Conservation (phyloP, 1,284 basidiomycete genomes). For the Rhodotorula sp. region DNA sequence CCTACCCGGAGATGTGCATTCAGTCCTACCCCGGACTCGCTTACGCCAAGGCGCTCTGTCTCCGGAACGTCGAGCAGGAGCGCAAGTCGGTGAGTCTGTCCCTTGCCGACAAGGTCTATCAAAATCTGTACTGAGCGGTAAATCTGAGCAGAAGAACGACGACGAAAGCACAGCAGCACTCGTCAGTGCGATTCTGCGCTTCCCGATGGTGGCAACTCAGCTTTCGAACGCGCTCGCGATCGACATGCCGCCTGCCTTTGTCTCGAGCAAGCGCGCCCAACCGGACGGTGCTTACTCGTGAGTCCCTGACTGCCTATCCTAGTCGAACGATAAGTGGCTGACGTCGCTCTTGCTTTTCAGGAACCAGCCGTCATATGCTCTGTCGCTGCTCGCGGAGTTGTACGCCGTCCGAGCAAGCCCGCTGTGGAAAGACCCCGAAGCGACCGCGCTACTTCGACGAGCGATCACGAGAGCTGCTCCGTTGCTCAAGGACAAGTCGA, state of each 20-base stretch:
- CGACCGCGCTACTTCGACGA: conserved; percentile 65
- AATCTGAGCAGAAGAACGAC: conserved; percentile 52
- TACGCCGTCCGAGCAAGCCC: conserved; percentile 72
- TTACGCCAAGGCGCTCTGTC: conserved; percentile 70
- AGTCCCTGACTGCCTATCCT: conserved; percentile 42
- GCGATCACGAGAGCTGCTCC: conserved; percentile 13
- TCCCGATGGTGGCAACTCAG: conserved; percentile 74
- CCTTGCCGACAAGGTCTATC: background rate
- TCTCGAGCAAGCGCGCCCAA: conserved; percentile 54
- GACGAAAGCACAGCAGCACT: conserved; percentile 65
- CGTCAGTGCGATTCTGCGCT: conserved; percentile 67
- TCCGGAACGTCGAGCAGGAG: conserved; percentile 58
- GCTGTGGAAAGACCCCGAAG: conserved; percentile 72
- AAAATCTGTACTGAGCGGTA: too few relatives aligned
- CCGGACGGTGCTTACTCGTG: conserved; percentile 20
- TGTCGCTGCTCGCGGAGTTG: conserved; percentile 72
- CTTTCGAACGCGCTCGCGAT: conserved; percentile 80
- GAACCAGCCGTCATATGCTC: conserved; percentile 37
- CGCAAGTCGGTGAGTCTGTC: conserved; percentile 55
- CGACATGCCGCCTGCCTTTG: conserved; percentile 59
- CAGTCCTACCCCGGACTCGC: conserved; percentile 72
- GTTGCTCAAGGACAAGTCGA: conserved; percentile 22
- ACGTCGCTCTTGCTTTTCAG: conserved; percentile 18
- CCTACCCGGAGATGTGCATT: conserved; percentile 54
- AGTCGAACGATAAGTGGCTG: conserved; percentile 29